Conservation (phyloP, 805 yeast genomes). For the Wilhelminamyces savonicus region DNA sequence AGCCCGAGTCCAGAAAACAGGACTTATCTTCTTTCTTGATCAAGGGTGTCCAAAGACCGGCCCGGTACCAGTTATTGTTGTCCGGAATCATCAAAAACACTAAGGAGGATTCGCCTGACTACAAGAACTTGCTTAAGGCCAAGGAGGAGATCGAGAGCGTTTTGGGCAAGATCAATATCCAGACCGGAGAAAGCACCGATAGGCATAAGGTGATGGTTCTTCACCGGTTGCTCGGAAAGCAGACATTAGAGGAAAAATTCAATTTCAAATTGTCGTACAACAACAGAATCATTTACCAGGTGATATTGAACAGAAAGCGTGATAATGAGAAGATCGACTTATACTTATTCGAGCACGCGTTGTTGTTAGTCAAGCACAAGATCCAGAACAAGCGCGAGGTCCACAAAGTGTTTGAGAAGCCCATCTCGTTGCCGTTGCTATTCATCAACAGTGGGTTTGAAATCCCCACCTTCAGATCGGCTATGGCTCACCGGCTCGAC, state of each 20-base stretch:
- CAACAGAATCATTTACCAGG: conserved; percentile 74
- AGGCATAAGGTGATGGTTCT: conserved; percentile 82
- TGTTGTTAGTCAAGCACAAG: conserved; percentile 80
- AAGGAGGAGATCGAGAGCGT: conserved; percentile 69
- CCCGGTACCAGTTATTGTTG: conserved; percentile 82
- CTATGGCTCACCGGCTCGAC: conserved; percentile 28
- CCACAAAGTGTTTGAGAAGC: conserved; percentile 83
- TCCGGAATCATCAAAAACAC: conserved; percentile 82
- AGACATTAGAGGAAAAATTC: conserved; percentile 76
- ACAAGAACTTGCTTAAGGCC: conserved; percentile 62
- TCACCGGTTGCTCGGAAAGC: conserved; percentile 50
- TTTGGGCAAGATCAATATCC: conserved; percentile 72
- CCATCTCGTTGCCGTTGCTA: conserved; percentile 73
- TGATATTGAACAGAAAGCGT: conserved; percentile 60
- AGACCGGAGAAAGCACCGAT: conserved; percentile 91
- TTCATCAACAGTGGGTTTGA: conserved; percentile 76
- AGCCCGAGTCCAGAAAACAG: conserved; percentile 79
- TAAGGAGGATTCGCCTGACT: conserved; percentile 67
- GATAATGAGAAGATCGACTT: conserved; percentile 79
- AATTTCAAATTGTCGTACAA: conserved; percentile 82
- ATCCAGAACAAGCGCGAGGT: conserved; percentile 86
- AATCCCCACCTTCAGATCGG: conserved; percentile 50
- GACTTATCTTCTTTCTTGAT: conserved; percentile 91
- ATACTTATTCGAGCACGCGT: conserved; percentile 81
- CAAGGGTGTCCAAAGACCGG: conserved; percentile 94